Conservation (phyloP, 2,329 filamentous ascomycete genomes). For the Tolypocladium tundrense region DNA sequence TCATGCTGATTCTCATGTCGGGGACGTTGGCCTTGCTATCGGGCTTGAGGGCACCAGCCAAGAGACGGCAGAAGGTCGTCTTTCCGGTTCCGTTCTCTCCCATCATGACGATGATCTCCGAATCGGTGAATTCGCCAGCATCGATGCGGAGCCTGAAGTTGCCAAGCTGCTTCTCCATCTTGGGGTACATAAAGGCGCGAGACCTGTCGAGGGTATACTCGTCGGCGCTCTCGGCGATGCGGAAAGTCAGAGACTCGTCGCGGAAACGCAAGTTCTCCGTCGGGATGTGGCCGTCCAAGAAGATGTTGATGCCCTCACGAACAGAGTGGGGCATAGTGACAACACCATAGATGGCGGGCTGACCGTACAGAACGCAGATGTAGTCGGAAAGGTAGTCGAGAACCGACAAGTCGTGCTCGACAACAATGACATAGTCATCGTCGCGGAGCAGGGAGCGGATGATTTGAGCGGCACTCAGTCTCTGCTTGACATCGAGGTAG, state of each 20-base stretch:
- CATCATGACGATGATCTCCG: constrained; percentile 99
- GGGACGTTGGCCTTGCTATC: constrained; percentile 71
- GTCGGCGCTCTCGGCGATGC: constrained; percentile 79
- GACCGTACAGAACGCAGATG: constrained; percentile 93
- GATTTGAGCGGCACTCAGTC: constrained; percentile 81
- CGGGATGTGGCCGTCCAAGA: constrained; percentile 94
- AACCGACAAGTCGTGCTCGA: constrained; percentile 98
- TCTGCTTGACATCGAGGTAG: constrained; percentile 98
- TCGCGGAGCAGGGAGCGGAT: constrained; percentile 84
- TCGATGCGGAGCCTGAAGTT: constrained; percentile 79
- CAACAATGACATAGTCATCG: constrained; percentile 94
- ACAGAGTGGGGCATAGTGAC: constrained; percentile 93
- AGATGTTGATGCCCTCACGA: constrained; percentile 98
- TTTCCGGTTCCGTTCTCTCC: constrained; percentile 99
- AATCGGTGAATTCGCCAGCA: constrained; percentile 83
- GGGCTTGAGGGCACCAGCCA: constrained; percentile 88
- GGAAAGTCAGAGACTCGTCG: constrained; percentile 93
- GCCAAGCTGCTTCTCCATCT: constrained; percentile 87
- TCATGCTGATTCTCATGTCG: constrained; percentile 97
- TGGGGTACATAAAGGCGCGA: constrained; percentile 77
- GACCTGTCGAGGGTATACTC: constrained; percentile 79
- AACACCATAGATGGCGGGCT: constrained; percentile 93
- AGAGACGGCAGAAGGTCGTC: constrained; percentile 95
- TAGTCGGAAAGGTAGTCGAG: constrained; percentile 98
- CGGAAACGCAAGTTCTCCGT: constrained; percentile 98